Evolutionary conservation across 139 green algal species (phyloP).

Genomic region (Eudorina sp.): DNA sequence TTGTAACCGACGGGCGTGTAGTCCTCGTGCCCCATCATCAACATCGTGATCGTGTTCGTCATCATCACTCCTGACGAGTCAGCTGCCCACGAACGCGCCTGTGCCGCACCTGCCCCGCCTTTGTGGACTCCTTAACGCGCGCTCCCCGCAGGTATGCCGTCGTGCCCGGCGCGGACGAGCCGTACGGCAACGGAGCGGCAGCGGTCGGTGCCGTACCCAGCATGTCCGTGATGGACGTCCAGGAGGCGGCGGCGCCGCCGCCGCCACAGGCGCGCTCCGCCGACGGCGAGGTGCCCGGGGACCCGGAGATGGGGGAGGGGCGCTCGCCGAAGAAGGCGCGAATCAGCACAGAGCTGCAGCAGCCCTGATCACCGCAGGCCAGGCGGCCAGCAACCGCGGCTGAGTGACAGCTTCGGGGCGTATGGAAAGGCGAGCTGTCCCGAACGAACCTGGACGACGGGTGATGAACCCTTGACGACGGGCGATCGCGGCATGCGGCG

Average conservation of each 20-base stretch:
- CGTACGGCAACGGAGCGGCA: slow-evolving; percentile 30
- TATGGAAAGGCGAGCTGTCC: background rate
- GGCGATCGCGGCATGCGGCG: background rate
- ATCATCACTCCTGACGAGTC: too few relatives aligned
- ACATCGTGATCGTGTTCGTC: background rate
- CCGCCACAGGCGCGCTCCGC: background rate
- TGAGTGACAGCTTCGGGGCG: background rate
- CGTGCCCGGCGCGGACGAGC: slow-evolving; percentile 35
- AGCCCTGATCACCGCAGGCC: background rate
- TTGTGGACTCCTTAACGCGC: background rate
- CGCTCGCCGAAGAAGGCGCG: slow-evolving; percentile 30
- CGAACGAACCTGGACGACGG: background rate
- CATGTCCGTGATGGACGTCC: slow-evolving; percentile 6
- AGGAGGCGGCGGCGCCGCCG: background rate
- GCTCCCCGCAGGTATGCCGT: slow-evolving; percentile 27
- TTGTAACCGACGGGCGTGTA: background rate
- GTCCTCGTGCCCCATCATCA: background rate
- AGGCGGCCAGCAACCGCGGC: background rate
- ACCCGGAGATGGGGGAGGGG: background rate
- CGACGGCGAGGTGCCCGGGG: background rate
- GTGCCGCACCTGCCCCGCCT: background rate
- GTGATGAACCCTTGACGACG: background rate
- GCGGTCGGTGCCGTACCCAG: slow-evolving; percentile 19
- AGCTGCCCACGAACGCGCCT: background rate
- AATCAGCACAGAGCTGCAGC: background rate